Base-by-base conservation (phyloP, 129 eudicot genomes). In the Flaveria robusta region DNA sequence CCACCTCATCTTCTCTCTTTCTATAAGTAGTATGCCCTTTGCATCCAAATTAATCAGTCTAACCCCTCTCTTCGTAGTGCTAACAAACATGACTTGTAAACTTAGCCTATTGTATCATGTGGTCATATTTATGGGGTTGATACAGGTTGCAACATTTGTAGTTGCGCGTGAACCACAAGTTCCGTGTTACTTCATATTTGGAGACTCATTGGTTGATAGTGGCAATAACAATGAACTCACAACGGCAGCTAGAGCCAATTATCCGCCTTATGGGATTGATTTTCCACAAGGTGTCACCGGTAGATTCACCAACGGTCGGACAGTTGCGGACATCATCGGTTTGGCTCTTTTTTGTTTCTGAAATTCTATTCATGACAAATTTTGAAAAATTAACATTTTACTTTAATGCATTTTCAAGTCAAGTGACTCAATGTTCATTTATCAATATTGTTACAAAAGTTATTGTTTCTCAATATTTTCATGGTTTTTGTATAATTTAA, bases 241-340 rank as follows among this genome's bases (percentile, higher is more conserved):
- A 5, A 86, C 97, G 0, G 1, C 12, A 22, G 94, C 88, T n/a
- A 91, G 81, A 74, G 82, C 84, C 5, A 85, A 91, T 68, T 86
- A 68, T 41, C 45, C 42, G 5, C 97, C 97, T 2, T 91, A 88
- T 23, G 95, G 97, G 26, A 56, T 87, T 42, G 97, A 91, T 75
- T 86, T 79, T 68, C 86, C 86, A 5, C 75, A 8, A 6, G 97
- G 88, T 0, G 76, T 84, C 2, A 87, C 89, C 6, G 97, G 92
- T 60, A 71, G 97, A 65, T 92, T 92, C 67, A 60, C 85, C 79
- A 89, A 92, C 29, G 90, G 90, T 2, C 76, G 70, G 13, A 89
- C 72, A 0, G 26, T 66, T 1, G 85, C 81, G 0, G 96, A 92
- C 80, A 49, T 75, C 42, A 66, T 88, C 0, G 87, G 96, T 89